Conservation (phyloP, 192 early-diverging fungal species). For the Coemansia sp. region DNA sequence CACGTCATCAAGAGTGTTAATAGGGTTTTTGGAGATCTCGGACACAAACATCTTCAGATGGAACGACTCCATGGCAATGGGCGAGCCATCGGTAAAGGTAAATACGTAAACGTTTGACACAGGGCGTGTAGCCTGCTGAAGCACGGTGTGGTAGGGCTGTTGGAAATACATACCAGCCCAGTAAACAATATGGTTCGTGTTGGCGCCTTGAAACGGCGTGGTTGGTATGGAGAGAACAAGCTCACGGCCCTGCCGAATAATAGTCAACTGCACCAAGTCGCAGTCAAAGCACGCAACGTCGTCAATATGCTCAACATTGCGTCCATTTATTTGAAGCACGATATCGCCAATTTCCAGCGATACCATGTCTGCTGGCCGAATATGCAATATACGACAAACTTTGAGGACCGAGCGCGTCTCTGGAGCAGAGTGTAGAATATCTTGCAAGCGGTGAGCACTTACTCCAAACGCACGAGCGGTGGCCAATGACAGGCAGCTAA, state of each 20-base stretch:
- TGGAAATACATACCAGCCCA: slow-evolving; percentile 42
- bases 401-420: slow-evolving; percentile 7
- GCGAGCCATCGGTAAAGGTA: neutral
- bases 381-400: slow-evolving; percentile 11
- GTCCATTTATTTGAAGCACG: slow-evolving; percentile 19
- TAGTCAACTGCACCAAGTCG: slow-evolving; percentile 17
- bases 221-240: slow-evolving; percentile 25
- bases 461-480: slow-evolving; percentile 26
- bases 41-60: slow-evolving; percentile 16
- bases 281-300: slow-evolving; percentile 23
- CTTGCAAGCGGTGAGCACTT: slow-evolving; percentile 4
- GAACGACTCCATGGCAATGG: neutral
- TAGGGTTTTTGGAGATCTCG: slow-evolving; percentile 18
- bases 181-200: slow-evolving; percentile 20
- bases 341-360: slow-evolving; percentile 36
- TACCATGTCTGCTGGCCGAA: neutral
- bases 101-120: slow-evolving; percentile 25
- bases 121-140: slow-evolving; percentile 14
- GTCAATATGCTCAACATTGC: slow-evolving; percentile 15
- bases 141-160: slow-evolving; percentile 22
- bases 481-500: slow-evolving; percentile 8
- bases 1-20: slow-evolving; percentile 30
- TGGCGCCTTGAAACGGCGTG: neutral
- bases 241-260: slow-evolving; percentile 26
- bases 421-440: neutral